Evolutionary conservation across 805 yeast genomes (phyloP), one percentile per base, ranked within the genome.

Genomic region (Candida endomychidarum): DNA sequence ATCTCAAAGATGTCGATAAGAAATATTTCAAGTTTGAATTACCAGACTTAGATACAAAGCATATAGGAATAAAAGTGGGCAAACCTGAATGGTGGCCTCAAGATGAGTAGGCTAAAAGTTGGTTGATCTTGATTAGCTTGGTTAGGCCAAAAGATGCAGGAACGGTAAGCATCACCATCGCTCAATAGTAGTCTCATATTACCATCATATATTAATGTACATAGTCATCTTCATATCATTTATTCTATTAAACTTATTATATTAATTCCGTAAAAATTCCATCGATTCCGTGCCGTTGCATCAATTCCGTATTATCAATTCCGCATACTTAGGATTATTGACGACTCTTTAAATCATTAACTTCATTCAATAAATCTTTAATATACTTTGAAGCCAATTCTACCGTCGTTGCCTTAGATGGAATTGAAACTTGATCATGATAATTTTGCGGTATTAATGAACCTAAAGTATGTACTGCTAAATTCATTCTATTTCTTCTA

Each of bases 341-440:
- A n/a, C 8, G 16, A 19, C 8, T 22, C 26, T 42, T 42, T 17
- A 47, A 37, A 16, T 45, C 51, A 2, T 61, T 63, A 18, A 67
- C 37, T 45, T 68, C 70, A 5, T 45, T 41, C 31, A 56, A 37
- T 34, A 69, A 54, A 12, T 58, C 63, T 25, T 57, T 44, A 24
- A 91, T 89, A 56, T 85, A 86, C 16, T 65, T 65, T 18, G 85
- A 80, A 0, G 96, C 96, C 54, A 88, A 68, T 59, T 91, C 99
- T 3, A 93, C 96, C 0, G 97, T 91, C 2, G 95, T 89, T 2
- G 98, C 98, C 56, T 91, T 91, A 19, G 95, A 83, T 1, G 95
- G 95, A 23, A 86, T 81, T 3, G 68, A 49, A 10, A 78, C 75
- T 10, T 77, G 72, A 24, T 77, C 83, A 41, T 74, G 78, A 51